phyloP scores from a whole-genome alignment of 768 basidiomycete species.

The Cyathus striatus region DNA sequence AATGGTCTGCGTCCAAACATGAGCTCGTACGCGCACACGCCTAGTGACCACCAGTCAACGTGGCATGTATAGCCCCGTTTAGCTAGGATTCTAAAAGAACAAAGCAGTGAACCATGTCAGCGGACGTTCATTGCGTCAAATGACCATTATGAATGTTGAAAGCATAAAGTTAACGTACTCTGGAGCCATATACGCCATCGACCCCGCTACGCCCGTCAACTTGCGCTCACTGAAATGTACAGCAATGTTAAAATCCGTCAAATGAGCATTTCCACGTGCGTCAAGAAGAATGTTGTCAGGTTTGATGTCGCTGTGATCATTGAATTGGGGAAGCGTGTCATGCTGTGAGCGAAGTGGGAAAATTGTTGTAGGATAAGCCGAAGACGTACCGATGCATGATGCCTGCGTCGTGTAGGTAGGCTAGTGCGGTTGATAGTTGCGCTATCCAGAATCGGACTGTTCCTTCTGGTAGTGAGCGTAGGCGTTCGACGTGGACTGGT shows the following conservation, averaged over 20 bases:
- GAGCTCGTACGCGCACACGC: slow-evolving; percentile 88
- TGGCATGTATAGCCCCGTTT: slow-evolving; percentile 93
- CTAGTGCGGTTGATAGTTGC: slow-evolving; percentile 81
- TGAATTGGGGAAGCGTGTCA: slow-evolving; percentile 7
- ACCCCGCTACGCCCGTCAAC: slow-evolving; percentile 89
- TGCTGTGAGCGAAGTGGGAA: slow-evolving; percentile 9
- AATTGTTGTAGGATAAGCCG: slow-evolving; percentile 4
- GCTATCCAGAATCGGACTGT: slow-evolving; percentile 86
- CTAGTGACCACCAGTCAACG: slow-evolving; percentile 98
- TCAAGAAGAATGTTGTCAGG: slow-evolving; percentile 99
- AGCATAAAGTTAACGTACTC: slow-evolving; percentile 47
- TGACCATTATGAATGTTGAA: too few species aligned
- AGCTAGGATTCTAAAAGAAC: slow-evolving; percentile 73
- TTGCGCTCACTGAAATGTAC: slow-evolving; percentile 90
- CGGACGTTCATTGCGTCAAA: slow-evolving; percentile 3
- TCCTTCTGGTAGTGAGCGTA: slow-evolving; percentile 77
- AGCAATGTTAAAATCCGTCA: slow-evolving; percentile 98
- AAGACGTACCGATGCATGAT: slow-evolving; percentile 91
- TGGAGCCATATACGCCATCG: slow-evolving; percentile 98
- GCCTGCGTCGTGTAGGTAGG: slow-evolving; percentile 85
- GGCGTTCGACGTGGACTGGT: neutral
- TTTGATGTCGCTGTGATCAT: slow-evolving; percentile 74
- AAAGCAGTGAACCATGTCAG: slow-evolving; percentile 4
- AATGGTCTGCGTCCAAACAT: slow-evolving; percentile 90
- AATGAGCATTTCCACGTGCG: slow-evolving; percentile 90